phyloP scores from a whole-genome alignment of 2,329 filamentous ascomycete species.

The Pyrenochaeta sp. region DNA sequence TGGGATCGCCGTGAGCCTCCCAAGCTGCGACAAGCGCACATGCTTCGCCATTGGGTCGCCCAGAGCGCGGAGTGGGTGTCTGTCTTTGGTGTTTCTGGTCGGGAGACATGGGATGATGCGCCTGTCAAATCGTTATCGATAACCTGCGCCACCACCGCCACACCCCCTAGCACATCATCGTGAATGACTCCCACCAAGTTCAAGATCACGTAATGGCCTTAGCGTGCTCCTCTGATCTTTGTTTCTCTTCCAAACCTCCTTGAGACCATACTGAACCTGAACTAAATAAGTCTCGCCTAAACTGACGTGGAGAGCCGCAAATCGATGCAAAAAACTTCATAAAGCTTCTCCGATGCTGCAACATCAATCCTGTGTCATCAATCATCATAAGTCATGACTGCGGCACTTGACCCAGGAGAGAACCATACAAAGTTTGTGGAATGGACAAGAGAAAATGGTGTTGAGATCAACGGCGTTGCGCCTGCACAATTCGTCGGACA shows the following conservation, averaged over 20 bases:
- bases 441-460: conserved; percentile 72
- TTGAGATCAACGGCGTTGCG: conserved; percentile 71
- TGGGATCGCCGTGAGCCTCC: conserved; percentile 5
- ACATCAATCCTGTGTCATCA: too few relatives aligned
- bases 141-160: conserved; percentile 27
- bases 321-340: too few relatives aligned
- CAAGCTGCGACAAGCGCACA: conserved; percentile 14
- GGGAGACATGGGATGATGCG: conserved; percentile 15
- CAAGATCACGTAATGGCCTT: neutral
- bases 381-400: conserved; percentile 35
- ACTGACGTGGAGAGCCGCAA: too few relatives aligned
- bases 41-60: conserved; percentile 24
- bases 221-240: neutral
- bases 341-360: too few relatives aligned
- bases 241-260: too few relatives aligned
- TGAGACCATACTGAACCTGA: too few relatives aligned
- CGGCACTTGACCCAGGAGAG: conserved; percentile 44
- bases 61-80: neutral
- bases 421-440: conserved; percentile 64
- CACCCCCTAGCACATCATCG: conserved; percentile 13
- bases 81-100: neutral
- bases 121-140: conserved; percentile 28
- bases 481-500: conserved; percentile 73
- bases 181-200: conserved; percentile 1
- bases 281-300: too few relatives aligned